Percentiles rank a stretch among this genome's conserved stretches.
Evolutionary conservation across 352 stramenopile species (phyloP).

Genomic region (Phytophthora citrophthora): DNA sequence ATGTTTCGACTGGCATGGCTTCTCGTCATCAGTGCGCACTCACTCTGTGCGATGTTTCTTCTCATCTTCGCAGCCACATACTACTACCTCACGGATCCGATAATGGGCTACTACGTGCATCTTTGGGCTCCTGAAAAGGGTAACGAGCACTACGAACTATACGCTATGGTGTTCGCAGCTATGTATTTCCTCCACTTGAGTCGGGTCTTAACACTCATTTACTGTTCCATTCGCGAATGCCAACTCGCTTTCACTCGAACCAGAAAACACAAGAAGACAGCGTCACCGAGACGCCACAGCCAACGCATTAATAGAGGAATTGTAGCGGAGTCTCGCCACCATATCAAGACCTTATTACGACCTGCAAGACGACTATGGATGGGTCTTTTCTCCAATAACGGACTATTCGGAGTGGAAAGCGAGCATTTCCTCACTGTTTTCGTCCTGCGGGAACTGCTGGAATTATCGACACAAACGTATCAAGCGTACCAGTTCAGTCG

Average conservation of each 20-base stretch:
- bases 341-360: not conserved
- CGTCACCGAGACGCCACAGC: no score
- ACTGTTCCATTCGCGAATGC: not conserved
- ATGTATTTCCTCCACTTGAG: not conserved
- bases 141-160: not conserved
- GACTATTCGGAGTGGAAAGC: constrained; percentile 17
- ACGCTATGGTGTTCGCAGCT: not conserved
- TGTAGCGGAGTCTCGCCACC: no score
- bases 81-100: not conserved
- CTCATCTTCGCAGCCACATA: not conserved
- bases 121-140: not conserved
- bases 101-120: constrained; percentile 4
- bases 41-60: not conserved
- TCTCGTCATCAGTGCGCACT: not conserved
- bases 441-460: constrained; percentile 13
- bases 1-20: no score
- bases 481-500: constrained; percentile 28
- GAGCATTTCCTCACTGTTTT: constrained; percentile 26
- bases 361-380: not conserved
- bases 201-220: not conserved
- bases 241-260: not conserved
- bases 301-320: no score
- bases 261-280: no score
- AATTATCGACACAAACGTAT: constrained; percentile 16
- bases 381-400: not conserved